These are phyloP conservation scores for Glycyrrhiza uralensis DNA, from an alignment of 306 rosid species.

Conservation along the genomic window DNA sequence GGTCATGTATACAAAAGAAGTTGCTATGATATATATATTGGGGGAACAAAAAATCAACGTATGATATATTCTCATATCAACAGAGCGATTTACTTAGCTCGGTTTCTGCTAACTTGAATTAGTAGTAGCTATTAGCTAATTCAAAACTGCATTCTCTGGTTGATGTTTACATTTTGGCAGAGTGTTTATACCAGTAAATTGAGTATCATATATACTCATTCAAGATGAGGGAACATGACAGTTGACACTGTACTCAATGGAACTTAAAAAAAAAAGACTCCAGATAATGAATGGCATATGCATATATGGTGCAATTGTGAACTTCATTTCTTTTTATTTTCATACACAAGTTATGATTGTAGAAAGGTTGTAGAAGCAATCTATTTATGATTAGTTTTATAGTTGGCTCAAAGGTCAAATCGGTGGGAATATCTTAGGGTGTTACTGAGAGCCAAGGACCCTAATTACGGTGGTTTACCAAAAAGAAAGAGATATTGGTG, in stretches of 20 bases:
- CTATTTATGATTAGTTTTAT: no score
- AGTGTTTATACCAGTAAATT: background rate
- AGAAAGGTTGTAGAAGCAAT: background rate
- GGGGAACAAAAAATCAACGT: no score
- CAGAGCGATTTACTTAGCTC: no score
- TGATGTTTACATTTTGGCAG: background rate
- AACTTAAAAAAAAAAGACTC: background rate
- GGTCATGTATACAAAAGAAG: no score
- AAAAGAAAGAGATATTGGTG: no score
- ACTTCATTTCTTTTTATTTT: background rate
- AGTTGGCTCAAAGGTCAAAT: no score
- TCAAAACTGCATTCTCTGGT: background rate
- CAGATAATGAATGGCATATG: background rate
- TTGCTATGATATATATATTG: no score
- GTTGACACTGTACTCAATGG: background rate
- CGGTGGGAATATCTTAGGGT: no score
- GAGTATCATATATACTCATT: background rate
- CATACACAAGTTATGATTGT: no score
- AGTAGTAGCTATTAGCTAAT: background rate
- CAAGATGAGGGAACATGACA: background rate
- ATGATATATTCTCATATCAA: no score
- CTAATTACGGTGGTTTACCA: no score
- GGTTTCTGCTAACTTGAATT: background rate
- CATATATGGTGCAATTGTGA: background rate
- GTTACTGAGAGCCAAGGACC: no score